Evolutionary conservation across 2,329 filamentous ascomycete species (phyloP).

Genomic region (Fusarium guadeloupense): DNA sequence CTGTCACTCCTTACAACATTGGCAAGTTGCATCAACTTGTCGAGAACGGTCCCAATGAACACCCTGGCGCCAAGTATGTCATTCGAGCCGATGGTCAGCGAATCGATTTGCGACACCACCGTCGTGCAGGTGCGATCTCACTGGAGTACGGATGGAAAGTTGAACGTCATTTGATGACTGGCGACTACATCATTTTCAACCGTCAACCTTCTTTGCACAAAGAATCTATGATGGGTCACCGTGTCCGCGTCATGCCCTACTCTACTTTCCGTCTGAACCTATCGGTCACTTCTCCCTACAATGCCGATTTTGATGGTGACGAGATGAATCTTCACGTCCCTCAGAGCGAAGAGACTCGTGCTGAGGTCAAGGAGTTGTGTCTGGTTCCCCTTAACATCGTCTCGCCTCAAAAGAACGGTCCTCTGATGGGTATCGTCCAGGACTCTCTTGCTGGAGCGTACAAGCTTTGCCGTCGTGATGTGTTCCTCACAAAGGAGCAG

Average conservation of each 20-base stretch:
- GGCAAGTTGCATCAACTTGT: constrained; percentile 89
- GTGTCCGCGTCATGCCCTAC: constrained; percentile 97
- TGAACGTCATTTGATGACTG: constrained; percentile 93
- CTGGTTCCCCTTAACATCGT: constrained; percentile 99
- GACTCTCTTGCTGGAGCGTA: constrained; percentile 96
- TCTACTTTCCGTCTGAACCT: constrained; percentile 98
- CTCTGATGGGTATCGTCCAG: constrained; percentile 99
- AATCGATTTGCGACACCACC: constrained; percentile 94
- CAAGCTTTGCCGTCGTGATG: constrained; percentile 93
- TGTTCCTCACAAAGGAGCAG: constrained; percentile 87
- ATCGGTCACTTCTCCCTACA: constrained; percentile 98
- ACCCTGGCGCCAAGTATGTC: constrained; percentile 96
- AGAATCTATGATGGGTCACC: constrained; percentile 99
- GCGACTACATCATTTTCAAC: constrained; percentile 99
- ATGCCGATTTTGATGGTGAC: constrained; percentile 99
- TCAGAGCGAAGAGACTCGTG: constrained; percentile 94
- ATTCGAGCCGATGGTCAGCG: constrained; percentile 92
- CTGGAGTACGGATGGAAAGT: constrained; percentile 99
- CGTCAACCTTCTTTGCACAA: constrained; percentile 99
- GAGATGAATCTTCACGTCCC: constrained; percentile 99
- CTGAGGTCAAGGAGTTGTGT: constrained; percentile 92
- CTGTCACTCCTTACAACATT: constrained; percentile 98
- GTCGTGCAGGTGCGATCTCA: constrained; percentile 83
- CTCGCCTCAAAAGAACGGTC: constrained; percentile 94
- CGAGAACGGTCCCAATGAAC: constrained; percentile 91